Base-by-base conservation (phyloP, 345 rosid species). In the Gynandropsis gynandra region DNA sequence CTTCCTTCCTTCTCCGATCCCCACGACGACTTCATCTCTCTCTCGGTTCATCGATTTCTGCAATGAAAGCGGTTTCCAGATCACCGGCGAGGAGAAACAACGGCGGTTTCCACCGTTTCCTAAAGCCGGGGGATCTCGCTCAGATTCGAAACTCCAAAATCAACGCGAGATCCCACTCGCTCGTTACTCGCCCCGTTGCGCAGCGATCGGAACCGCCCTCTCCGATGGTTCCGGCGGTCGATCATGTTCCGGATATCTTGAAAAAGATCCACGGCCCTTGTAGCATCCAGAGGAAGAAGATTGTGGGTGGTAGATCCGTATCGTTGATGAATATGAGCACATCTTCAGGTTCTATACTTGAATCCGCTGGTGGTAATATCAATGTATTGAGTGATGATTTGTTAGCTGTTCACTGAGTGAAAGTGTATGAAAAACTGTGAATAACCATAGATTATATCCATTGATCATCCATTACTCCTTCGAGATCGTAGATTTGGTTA, bases 41-140 rank as follows among this genome's bases (percentile, higher is more conserved):
- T n/a, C n/a, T n/a, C n/a, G n/a, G n/a, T n/a, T n/a, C n/a, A 24
- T 24, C 29, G 29, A 24, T 24, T 5, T 24, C 29, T 24, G 4
- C 29, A 5, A 24, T 24, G 29, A 24, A 24, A 24, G 2, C 29
- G 4, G 29, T 24, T 24, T 24, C 29, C 29, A 24, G 29, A 24
- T 2, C 29, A 5, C 29, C 29, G 29, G 29, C 5, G 29, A 24
- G 29, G 5, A 24, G 29, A 24, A 24, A 24, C 29, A 5, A 24
- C 29, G 29, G 29, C 29, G 29, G 29, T 24, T 69, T 64, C 63
- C 69, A 72, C 60, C 68, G 60, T 21, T 82, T 70, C 62, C 61
- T 82, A 39, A 82, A 75, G 53, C 83, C 85, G 0, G 83, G 89
- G 5, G 78, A 79, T 4, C 62, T 82, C 3, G 81, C 85, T 20